These are phyloP conservation scores for Boletellus deceptivus DNA, from an alignment of 1,284 basidiomycete genomes.

Conservation along the genomic window DNA sequence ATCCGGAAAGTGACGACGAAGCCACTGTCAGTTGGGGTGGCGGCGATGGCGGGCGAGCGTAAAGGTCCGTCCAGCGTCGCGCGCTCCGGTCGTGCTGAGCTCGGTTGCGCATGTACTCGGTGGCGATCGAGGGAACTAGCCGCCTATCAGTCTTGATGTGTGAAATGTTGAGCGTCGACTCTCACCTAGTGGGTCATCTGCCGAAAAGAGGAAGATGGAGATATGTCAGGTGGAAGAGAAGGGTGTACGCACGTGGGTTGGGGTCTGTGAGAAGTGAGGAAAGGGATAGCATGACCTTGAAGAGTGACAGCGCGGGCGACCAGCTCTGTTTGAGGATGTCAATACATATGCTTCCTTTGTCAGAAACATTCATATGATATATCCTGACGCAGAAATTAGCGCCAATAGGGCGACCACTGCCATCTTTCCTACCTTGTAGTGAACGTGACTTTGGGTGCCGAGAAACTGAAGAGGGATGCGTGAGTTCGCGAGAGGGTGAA, in stretches of 20 bases:
- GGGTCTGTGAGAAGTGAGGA: constrained; percentile 87
- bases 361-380: constrained; percentile 92
- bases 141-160: not conserved
- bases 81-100: constrained; percentile 56
- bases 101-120: constrained; percentile 63
- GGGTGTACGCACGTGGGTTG: constrained; percentile 67
- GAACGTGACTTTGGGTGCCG: constrained; percentile 78
- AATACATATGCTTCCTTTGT: constrained; percentile 69
- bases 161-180: not conserved
- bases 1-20: constrained; percentile 6
- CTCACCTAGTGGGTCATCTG: constrained; percentile 72
- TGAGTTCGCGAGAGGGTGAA: not conserved
- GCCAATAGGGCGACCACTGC: not conserved
- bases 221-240: not conserved
- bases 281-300: constrained; percentile 87
- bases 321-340: constrained; percentile 87
- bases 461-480: constrained; percentile 54
- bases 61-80: constrained; percentile 49
- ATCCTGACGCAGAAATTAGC: constrained; percentile 51
- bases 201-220: constrained; percentile 7
- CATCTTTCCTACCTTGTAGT: constrained; percentile 56
- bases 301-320: constrained; percentile 88
- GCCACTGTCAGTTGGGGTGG: constrained; percentile 3
- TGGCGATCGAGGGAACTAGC: constrained; percentile 70
- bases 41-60: constrained; percentile 39